phyloP scores from a whole-genome alignment of 331 rosid species.

The Dryas integrifolia region DNA sequence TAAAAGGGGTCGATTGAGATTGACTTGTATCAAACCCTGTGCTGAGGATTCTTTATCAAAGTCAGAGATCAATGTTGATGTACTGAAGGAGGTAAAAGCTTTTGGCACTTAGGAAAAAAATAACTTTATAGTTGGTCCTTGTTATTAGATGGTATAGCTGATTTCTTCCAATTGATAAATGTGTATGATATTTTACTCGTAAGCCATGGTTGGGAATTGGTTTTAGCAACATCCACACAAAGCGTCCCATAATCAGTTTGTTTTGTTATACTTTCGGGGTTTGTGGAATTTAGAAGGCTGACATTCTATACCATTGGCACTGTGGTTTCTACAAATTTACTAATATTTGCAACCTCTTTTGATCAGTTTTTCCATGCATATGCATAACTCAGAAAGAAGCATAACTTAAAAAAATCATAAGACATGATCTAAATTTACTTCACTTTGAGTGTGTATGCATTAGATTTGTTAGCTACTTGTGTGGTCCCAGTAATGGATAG shows the following conservation, averaged over 20 bases:
- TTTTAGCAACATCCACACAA: background rate
- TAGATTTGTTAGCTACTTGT: conserved; percentile 9
- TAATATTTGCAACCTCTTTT: background rate
- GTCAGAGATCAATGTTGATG: conserved; percentile 78
- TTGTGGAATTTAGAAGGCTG: background rate
- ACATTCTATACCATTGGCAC: background rate
- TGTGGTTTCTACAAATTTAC: background rate
- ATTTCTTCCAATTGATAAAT: conserved; percentile 22
- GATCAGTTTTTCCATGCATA: background rate
- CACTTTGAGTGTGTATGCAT: background rate
- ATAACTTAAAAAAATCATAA: background rate
- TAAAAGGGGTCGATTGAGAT: conserved; percentile 65
- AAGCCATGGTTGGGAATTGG: background rate
- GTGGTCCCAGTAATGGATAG: conserved; percentile 4
- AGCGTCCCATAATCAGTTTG: background rate
- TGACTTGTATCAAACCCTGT: conserved; percentile 71
- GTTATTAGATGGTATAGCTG: conserved; percentile 15
- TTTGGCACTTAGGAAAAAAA: conserved; percentile 19
- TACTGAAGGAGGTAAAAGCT: conserved; percentile 78
- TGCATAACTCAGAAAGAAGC: background rate
- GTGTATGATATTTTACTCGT: background rate
- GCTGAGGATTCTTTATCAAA: conserved; percentile 83
- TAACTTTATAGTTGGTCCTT: conserved; percentile 11
- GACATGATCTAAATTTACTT: background rate
- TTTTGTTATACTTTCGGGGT: background rate